Evolutionary conservation across 2,329 filamentous ascomycete genomes (phyloP).

Genomic region (Microcera coccophila): DNA sequence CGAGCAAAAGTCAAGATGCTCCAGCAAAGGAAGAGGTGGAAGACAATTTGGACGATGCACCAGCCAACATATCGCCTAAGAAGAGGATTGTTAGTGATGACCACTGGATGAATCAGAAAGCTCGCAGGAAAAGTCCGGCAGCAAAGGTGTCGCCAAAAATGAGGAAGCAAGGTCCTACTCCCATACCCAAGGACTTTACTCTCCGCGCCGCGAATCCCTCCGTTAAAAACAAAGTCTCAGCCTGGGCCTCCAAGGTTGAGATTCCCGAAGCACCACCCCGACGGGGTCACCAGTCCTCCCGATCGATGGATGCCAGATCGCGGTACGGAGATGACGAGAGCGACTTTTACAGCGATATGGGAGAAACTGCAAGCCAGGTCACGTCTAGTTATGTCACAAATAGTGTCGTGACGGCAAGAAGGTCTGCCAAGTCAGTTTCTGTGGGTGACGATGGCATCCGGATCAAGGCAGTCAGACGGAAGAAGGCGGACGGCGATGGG

Average conservation of each 20-base stretch:
- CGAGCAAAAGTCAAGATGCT: constrained; percentile 28
- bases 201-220: constrained; percentile 51
- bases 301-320: constrained; percentile 30
- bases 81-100: constrained; percentile 92
- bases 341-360: constrained; percentile 26
- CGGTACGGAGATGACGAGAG: constrained; percentile 26
- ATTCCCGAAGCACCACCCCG: constrained; percentile 39
- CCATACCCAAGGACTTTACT: constrained; percentile 57
- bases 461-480: constrained; percentile 38
- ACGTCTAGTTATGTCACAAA: constrained; percentile 26
- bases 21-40: constrained; percentile 22
- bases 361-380: constrained; percentile 26
- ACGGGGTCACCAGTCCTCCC: constrained; percentile 36
- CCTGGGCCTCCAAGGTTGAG: constrained; percentile 58
- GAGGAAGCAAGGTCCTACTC: constrained; percentile 25
- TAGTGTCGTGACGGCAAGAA: constrained; percentile 17
- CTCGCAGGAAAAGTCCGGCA: constrained; percentile 48
- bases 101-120: constrained; percentile 75
- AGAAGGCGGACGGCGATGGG: constrained; percentile 31
- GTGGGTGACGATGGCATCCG: constrained; percentile 42
- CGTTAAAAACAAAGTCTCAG: constrained; percentile 56
- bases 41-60: constrained; percentile 16
- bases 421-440: constrained; percentile 24
- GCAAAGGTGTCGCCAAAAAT: constrained; percentile 39
- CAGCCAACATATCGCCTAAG: constrained; percentile 61